Base-by-base conservation (phyloP, 305 asterid species). In the Salvia sclarea region DNA sequence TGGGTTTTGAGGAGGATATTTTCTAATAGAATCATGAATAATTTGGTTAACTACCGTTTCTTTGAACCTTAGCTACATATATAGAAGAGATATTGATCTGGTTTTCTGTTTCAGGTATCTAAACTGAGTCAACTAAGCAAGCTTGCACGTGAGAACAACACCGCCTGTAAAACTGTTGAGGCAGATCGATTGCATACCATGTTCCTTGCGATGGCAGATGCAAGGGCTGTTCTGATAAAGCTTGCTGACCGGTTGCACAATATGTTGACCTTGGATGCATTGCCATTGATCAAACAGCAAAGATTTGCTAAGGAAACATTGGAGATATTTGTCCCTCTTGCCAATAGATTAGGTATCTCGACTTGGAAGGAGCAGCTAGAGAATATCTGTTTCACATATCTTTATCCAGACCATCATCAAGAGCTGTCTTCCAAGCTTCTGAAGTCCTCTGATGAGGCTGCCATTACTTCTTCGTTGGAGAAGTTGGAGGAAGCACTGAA, bases 161-260 rank as follows among this genome's bases (percentile, higher is more conserved):
- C 96, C 0, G 98, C 99, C 57, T 69, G 83, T 75, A 94, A 85
- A 82, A 89, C 91, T 50, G 84, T 43, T 8, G 99, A 94, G 83
- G 98, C 99, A 31, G 98, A 94, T 76, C 80, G 93, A 40, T 40
- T 91, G 76, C 99, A 89, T 59, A 94, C 98, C 18, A 91, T 91
- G 96, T 91, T 91, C 82, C 98, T 94, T 40, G 99, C 97, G 4
- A 91, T 94, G 99, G 78, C 96, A 38, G 99, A 94, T 81, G 97
- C 97, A 12, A 81, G 98, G 73, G 98, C 98, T 44, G 99, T 91
- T 70, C 88, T 94, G 30, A 85, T 94, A 45, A 94, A 94, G 80
- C 82, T 94, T 68, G 98, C 97, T n/a, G 97, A 94, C 74, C 79
- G 99, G 22, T 79, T 94, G 79, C 99, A 94, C 78, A 94, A 94